A percentile compares a stretch with the other conserved stretches of the same genome.
Evolutionary conservation across 2,329 filamentous ascomycete species (phyloP).

Genomic region (Coniella lustricola): DNA sequence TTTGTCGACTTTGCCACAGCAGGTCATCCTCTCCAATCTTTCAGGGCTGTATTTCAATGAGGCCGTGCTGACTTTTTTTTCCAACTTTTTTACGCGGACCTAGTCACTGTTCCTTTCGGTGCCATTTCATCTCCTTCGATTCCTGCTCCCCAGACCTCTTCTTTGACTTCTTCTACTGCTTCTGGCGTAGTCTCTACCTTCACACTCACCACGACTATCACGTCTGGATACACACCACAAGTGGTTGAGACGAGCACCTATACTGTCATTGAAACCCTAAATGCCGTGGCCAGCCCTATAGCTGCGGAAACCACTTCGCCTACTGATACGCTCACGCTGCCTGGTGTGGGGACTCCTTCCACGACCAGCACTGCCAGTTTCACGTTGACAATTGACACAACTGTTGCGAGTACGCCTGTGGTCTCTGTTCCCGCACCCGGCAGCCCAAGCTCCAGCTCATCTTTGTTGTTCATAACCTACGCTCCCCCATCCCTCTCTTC

Average conservation of each 20-base stretch:
- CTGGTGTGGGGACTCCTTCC: background rate
- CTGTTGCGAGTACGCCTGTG: background rate
- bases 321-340: background rate
- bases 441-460: background rate
- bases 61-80: no score
- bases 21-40: no score
- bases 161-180: slow-evolving; percentile 2
- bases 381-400: slow-evolving; percentile 14
- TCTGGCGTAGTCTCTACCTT: slow-evolving; percentile 10
- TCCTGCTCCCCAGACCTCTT: slow-evolving; percentile 1
- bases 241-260: slow-evolving; percentile 15
- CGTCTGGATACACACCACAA: slow-evolving; percentile 14
- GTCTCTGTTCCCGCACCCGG: background rate
- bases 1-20: background rate
- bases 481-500: background rate
- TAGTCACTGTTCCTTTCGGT: background rate
- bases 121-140: background rate
- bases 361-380: slow-evolving; percentile 20
- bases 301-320: background rate
- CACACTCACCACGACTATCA: slow-evolving; percentile 15
- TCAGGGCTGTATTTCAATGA: no score
- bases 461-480: background rate
- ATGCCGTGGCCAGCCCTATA: background rate
- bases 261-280: slow-evolving; percentile 14
- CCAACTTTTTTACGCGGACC: background rate